Evolutionary conservation across 2,329 filamentous ascomycete species (phyloP).

Genomic region (Ceratocystiopsis sp.): DNA sequence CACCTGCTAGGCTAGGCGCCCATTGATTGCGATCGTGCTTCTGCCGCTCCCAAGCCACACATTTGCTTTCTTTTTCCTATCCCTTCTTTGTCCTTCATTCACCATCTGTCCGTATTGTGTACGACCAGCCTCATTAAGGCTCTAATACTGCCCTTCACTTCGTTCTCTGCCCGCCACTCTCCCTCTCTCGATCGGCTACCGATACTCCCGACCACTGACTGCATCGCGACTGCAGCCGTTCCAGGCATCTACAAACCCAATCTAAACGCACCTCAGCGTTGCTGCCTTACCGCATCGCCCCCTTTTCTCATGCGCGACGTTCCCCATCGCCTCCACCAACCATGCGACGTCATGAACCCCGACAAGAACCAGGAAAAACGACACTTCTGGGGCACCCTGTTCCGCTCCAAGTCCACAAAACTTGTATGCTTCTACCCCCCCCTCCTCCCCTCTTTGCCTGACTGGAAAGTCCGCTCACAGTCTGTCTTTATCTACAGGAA

Average conservation of each 20-base stretch:
- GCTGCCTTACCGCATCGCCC: no score
- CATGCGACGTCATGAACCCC: conserved; percentile 7
- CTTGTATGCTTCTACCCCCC: conserved; percentile 14
- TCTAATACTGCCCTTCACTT: no score
- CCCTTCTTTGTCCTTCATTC: neutral
- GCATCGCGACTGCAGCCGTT: neutral
- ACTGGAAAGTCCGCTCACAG: no score
- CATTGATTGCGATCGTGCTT: neutral
- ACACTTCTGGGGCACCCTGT: conserved; percentile 28
- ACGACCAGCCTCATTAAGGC: no score
- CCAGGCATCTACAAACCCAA: no score
- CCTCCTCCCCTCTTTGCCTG: no score
- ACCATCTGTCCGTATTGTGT: no score
- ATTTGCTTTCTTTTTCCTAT: neutral
- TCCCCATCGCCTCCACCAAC: neutral
- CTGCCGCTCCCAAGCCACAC: neutral
- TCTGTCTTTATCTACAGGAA: no score
- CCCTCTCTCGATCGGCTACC: neutral
- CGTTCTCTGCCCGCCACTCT: neutral
- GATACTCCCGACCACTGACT: neutral
- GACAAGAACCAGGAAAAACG: conserved; percentile 24
- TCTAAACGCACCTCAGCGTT: no score
- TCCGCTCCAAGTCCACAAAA: conserved; percentile 24
- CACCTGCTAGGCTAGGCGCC: neutral
- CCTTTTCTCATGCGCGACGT: no score